Evolutionary conservation across 176 grass and related monocot genomes (phyloP).

Genomic region (Bromus sterilis): DNA sequence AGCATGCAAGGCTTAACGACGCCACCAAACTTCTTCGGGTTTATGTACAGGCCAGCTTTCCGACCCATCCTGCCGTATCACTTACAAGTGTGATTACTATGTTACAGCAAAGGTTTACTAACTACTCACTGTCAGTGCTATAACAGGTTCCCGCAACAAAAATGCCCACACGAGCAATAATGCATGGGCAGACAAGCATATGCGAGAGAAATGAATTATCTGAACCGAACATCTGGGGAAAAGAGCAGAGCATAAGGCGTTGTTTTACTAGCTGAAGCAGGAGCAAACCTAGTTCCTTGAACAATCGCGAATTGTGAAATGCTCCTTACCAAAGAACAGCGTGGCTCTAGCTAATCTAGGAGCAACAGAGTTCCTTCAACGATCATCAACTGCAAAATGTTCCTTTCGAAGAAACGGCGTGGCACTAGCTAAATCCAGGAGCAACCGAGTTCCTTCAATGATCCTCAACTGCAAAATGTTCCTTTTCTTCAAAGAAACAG

Average conservation of each 20-base stretch:
- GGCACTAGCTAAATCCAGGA: background rate
- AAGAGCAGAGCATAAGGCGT: background rate
- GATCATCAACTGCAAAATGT: background rate
- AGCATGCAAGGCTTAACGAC: conserved; percentile 59
- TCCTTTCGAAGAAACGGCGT: background rate
- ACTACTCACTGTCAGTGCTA: background rate
- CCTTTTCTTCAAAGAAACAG: background rate
- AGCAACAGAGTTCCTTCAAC: background rate
- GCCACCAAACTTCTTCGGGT: conserved; percentile 73
- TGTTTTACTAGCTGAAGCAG: background rate
- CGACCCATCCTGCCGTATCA: conserved; percentile 56
- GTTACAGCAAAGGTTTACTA: background rate
- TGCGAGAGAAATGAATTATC: background rate
- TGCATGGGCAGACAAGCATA: background rate
- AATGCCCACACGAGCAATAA: background rate
- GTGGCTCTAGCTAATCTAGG: too few relatives aligned
- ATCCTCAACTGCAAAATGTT: background rate
- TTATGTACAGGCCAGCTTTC: conserved; percentile 85
- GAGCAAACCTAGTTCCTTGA: background rate
- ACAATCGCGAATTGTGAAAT: background rate
- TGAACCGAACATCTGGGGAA: background rate
- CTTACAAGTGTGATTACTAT: background rate
- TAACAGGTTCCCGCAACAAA: background rate
- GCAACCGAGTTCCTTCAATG: background rate
- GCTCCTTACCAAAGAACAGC: background rate